Conservation (phyloP, 75 land plant species). For the Selaginella moellendorffii region DNA sequence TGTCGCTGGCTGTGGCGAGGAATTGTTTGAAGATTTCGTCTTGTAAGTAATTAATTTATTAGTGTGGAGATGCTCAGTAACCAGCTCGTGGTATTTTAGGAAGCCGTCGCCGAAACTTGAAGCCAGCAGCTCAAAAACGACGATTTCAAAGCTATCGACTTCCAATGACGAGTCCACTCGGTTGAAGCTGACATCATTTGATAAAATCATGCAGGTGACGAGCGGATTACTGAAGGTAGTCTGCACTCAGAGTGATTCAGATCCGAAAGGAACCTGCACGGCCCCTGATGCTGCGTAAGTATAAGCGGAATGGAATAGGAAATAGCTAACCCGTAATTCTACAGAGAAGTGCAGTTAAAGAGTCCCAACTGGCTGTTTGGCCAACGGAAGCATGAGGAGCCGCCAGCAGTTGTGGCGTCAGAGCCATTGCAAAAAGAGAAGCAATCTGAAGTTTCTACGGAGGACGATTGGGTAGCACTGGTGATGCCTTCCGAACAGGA, state of each 20-base stretch:
- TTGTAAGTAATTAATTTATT: conserved; percentile 13
- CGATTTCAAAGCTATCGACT: too few relatives aligned
- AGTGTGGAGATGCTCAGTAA: too few relatives aligned
- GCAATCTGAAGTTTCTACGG: background rate
- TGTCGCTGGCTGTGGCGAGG: conserved; percentile 62
- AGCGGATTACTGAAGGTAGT: background rate
- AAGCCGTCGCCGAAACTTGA: background rate
- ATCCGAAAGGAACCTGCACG: background rate
- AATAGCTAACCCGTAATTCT: background rate
- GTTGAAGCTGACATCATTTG: background rate
- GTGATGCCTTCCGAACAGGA: background rate
- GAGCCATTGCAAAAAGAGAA: background rate
- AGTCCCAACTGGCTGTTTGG: conserved; percentile 9
- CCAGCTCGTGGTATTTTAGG: too few relatives aligned
- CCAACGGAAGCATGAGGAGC: background rate
- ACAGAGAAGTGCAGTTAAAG: conserved; percentile 4
- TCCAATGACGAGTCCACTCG: background rate
- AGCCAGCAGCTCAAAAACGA: background rate
- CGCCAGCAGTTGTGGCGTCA: background rate
- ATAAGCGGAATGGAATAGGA: background rate
- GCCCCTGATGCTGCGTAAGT: conserved; percentile 10
- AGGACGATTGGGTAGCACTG: conserved; percentile 1
- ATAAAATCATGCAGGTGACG: background rate
- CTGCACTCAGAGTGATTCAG: background rate
- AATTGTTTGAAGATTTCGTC: conserved; percentile 20